Conservation (phyloP, 1,284 basidiomycete species). For the Gastroboletus turbinatus region DNA sequence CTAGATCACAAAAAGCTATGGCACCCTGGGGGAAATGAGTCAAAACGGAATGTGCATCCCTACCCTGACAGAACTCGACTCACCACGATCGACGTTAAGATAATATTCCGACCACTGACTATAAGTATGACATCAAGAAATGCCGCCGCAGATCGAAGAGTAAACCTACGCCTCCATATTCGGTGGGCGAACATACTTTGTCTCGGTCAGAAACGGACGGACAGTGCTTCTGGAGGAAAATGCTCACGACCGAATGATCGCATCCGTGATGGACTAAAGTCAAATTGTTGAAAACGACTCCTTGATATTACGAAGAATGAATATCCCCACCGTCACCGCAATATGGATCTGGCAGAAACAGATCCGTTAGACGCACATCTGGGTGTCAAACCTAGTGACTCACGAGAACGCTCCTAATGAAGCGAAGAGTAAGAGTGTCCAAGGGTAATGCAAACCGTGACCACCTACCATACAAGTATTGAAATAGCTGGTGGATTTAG, state of each 20-base stretch:
- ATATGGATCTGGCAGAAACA: conserved; percentile 40
- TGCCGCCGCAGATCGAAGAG: not conserved
- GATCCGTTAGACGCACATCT: not conserved
- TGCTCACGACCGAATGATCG: conserved; percentile 39
- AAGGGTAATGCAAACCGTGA: not conserved
- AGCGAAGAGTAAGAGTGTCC: not conserved
- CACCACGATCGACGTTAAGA: conserved; percentile 36
- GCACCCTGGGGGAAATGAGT: conserved; percentile 33
- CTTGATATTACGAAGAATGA: not conserved
- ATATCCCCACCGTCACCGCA: conserved; percentile 40
- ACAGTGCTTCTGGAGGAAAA: not conserved
- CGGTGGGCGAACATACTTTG: conserved; percentile 40
- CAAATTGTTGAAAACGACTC: not conserved
- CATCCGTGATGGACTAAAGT: conserved; percentile 43
- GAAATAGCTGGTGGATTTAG: conserved; percentile 41
- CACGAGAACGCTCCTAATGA: conserved; percentile 45
- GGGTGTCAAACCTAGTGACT: conserved; percentile 17
- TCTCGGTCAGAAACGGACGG: not conserved
- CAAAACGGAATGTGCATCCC: not conserved
- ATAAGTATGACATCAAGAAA: conserved; percentile 1
- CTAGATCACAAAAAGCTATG: conserved; percentile 40
- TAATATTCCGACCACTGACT: conserved; percentile 44
- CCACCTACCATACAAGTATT: conserved; percentile 46
- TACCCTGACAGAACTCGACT: conserved; percentile 29
- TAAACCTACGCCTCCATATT: conserved; percentile 40